phyloP scores from a whole-genome alignment of 140 eudicot species.

The Ambrosia hybrid region DNA sequence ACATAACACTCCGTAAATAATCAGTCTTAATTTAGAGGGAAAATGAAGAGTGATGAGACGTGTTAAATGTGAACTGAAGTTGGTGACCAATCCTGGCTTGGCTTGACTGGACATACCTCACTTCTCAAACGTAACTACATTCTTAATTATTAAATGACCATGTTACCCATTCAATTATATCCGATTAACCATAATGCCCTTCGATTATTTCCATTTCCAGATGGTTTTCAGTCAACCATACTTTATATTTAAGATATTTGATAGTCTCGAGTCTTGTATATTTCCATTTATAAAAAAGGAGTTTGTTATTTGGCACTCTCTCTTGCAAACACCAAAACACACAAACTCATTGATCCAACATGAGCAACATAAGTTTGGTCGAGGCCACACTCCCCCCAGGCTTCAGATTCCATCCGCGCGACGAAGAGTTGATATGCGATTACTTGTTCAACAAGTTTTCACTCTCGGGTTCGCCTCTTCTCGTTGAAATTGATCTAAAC shows the following conservation, averaged over 20 bases:
- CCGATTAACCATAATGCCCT: too few relatives aligned
- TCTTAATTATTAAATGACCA: background rate
- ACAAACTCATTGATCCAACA: conserved; percentile 14
- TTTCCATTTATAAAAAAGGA: conserved; percentile 23
- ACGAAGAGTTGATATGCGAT: conserved; percentile 76
- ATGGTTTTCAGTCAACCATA: conserved; percentile 26
- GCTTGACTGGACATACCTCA: conserved; percentile 26
- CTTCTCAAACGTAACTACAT: conserved; percentile 28
- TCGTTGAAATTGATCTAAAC: conserved; percentile 75
- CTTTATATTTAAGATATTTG: conserved; percentile 1
- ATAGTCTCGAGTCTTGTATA: background rate
- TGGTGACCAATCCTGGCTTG: conserved; percentile 39
- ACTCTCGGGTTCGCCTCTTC: conserved; percentile 28
- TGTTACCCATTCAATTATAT: too few relatives aligned
- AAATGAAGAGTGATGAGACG: conserved; percentile 29
- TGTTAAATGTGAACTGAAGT: conserved; percentile 37
- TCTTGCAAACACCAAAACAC: background rate
- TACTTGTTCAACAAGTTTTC: conserved; percentile 67
- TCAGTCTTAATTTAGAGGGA: too few relatives aligned
- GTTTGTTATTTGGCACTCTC: conserved; percentile 24
- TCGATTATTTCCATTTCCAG: too few relatives aligned
- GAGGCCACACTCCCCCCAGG: conserved; percentile 92
- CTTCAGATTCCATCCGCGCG: conserved; percentile 85
- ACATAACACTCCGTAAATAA: too few relatives aligned
- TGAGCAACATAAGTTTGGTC: conserved; percentile 74